Evolutionary conservation across 148 eudicot genomes (phyloP).

Genomic region (Tetragonia tetragonoides): DNA sequence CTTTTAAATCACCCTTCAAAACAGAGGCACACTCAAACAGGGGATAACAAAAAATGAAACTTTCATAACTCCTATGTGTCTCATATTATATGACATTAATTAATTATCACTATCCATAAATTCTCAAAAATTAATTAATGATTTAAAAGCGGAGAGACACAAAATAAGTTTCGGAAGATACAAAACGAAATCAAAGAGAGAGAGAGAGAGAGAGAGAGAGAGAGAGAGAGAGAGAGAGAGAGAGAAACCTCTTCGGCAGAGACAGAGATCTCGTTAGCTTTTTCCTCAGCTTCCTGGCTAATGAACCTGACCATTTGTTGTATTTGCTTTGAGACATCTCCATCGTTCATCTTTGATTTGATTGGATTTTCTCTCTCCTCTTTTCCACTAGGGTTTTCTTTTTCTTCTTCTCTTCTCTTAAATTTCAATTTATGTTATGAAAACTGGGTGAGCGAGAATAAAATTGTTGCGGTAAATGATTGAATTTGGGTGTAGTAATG

Average conservation of each 20-base stretch:
- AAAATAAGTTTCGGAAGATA: too few relatives aligned
- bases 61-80: too few relatives aligned
- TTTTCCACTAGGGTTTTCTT: background rate
- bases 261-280: slow-evolving; percentile 81
- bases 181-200: background rate
- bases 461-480: background rate
- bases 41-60: too few relatives aligned
- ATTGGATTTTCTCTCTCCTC: background rate
- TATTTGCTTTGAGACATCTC: slow-evolving; percentile 78
- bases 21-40: too few relatives aligned
- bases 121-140: too few relatives aligned
- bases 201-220: background rate
- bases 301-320: slow-evolving; percentile 86
- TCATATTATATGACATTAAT: background rate
- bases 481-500: too few relatives aligned
- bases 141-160: too few relatives aligned
- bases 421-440: background rate
- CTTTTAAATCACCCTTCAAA: too few relatives aligned
- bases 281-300: slow-evolving; percentile 79
- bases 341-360: slow-evolving; percentile 53
- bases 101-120: too few relatives aligned
- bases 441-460: background rate
- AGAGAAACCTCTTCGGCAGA: slow-evolving; percentile 69
- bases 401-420: background rate
- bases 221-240: background rate